A percentile compares a stretch with the other conserved stretches of the same genome.
Conservation (phyloP, 2,329 filamentous ascomycete genomes). For the Thelonectria olida region DNA sequence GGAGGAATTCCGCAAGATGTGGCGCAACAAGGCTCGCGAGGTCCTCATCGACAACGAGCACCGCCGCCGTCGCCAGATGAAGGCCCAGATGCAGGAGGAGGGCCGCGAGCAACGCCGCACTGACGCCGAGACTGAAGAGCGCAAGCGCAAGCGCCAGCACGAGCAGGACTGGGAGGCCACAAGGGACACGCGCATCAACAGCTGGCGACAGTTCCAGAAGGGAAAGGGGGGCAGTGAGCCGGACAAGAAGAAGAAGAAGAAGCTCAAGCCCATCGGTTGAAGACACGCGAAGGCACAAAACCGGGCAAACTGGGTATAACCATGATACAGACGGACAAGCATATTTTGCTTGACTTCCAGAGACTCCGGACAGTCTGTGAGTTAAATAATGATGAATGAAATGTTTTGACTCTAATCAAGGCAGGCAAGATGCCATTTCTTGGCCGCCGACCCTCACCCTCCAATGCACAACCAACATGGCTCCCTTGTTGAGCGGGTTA, state of each 20-base stretch:
- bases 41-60: constrained; percentile 95
- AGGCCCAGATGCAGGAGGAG: constrained; percentile 96
- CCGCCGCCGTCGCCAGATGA: constrained; percentile 82
- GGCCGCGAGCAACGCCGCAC: constrained; percentile 86
- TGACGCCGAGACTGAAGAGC: constrained; percentile 83
- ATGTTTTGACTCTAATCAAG: constrained; percentile 44
- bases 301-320: constrained; percentile 9
- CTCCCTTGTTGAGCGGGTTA: constrained; percentile 27
- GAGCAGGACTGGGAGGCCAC: constrained; percentile 96
- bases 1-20: constrained; percentile 82
- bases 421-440: constrained; percentile 33
- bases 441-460: constrained; percentile 14
- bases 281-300: neutral
- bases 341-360: constrained; percentile 24
- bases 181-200: constrained; percentile 88
- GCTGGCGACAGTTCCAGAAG: constrained; percentile 93
- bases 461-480: constrained; percentile 16
- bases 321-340: constrained; percentile 9
- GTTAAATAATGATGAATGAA: constrained; percentile 42
- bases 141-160: constrained; percentile 89
- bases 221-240: constrained; percentile 61
- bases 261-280: constrained; percentile 71
- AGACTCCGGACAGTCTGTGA: constrained; percentile 41
- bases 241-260: constrained; percentile 75
- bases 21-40: constrained; percentile 88